Base-by-base conservation (phyloP, 2,329 filamentous ascomycete genomes). In the Neophaeococcomyces aloes region DNA sequence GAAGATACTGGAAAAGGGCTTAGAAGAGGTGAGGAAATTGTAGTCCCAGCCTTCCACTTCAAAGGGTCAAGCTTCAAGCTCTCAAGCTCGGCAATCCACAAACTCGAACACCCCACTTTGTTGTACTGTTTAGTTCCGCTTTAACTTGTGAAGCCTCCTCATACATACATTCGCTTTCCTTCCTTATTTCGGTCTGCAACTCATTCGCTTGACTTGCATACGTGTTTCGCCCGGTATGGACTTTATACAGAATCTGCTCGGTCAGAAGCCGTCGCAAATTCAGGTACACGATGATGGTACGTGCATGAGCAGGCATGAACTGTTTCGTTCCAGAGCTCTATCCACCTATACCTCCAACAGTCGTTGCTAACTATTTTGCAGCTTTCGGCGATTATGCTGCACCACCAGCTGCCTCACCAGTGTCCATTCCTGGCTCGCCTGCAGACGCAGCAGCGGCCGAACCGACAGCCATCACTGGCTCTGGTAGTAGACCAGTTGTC, bases 371-470 rank as follows among this genome's bases (percentile, higher is more conserved):
- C 41, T 38, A 38, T 25, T 21, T 17, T 32, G 29, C 61, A 94
- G 88, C 94, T 69, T 95, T 95, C 64, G 87, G 86, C 67, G 89
- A 95, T 71, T 96, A 93, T 60, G 86, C 86, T 48, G 81, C 78
- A 52, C 50, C 56, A 17, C 52, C 57, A 27, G 50, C 51, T 31
- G 53, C 48, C 44, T 56, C 46, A 46, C 62, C 23, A 52, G 54
- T 48, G 62, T 65, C 75, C 48, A 62, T 70, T 59, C 66, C 66
- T 39, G 62, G 69, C 44, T 57, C 63, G 38, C 63, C 65, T 36
- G 65, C 69, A 34, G 65, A 65, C 46, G 65, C 70, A 47, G 65
- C 71, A 50, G 64, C 71, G 45, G 62, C 72, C 47, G 65, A 63
- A 44, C 58, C 56, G 27, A 51, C 55, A 6, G 4, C 13, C n/a